These are phyloP conservation scores for Colletotrichum sansevieriae DNA, from an alignment of 2,329 filamentous ascomycete species.

Conservation along the genomic window DNA sequence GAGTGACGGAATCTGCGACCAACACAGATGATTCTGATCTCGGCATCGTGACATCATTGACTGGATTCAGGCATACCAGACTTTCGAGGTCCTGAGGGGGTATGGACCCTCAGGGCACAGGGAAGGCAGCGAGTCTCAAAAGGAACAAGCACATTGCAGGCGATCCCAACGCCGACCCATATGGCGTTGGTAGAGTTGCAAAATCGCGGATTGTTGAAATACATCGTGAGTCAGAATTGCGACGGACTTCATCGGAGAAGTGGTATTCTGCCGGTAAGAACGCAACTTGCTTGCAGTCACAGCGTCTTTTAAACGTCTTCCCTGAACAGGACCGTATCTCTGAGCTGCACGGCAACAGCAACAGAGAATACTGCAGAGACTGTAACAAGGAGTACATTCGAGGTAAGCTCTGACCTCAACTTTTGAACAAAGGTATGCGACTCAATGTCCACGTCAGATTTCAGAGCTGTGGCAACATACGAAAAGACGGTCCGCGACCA, in stretches of 20 bases:
- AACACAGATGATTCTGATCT: no score
- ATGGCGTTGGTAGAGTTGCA: conserved; percentile 61
- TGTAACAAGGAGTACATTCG: conserved; percentile 62
- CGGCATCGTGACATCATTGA: no score
- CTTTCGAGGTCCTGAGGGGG: conserved; percentile 61
- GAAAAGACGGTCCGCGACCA: conserved; percentile 59
- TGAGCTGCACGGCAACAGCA: conserved; percentile 63
- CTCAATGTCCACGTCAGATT: conserved; percentile 50
- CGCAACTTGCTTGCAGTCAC: no score
- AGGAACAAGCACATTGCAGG: conserved; percentile 54
- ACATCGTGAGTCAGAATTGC: conserved; percentile 60
- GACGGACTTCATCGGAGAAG: conserved; percentile 60
- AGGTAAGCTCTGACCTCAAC: conserved; percentile 45
- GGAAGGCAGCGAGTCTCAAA: conserved; percentile 51
- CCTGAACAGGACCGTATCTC: conserved; percentile 55
- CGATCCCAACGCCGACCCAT: no score
- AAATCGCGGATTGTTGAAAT: conserved; percentile 55
- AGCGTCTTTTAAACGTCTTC: no score
- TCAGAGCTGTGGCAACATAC: conserved; percentile 58
- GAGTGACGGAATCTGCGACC: no score
- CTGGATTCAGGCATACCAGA: conserved; percentile 57
- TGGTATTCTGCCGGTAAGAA: conserved; percentile 57
- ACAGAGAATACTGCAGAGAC: conserved; percentile 59
- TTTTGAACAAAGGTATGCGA: background rate
- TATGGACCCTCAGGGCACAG: conserved; percentile 60